Evolutionary conservation across 2,329 filamentous ascomycete species (phyloP).

Genomic region (Diaporthe caulivora): DNA sequence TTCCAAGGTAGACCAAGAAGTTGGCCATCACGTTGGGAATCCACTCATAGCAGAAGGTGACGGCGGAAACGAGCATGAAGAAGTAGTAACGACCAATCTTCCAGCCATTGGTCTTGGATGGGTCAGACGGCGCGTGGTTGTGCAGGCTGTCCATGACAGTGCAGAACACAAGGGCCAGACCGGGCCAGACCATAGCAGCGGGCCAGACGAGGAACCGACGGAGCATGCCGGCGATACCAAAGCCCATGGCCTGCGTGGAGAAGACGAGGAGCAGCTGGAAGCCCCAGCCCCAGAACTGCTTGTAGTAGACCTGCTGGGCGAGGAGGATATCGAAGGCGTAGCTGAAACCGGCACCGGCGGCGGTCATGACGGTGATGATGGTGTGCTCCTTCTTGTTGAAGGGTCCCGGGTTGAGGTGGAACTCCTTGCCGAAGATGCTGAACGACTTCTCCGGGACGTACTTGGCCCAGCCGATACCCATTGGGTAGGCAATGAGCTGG

Average conservation of each 20-base stretch:
- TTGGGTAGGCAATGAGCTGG: constrained; percentile 35
- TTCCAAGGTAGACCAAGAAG: constrained; percentile 26
- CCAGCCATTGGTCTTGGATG: constrained; percentile 33
- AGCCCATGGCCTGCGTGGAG: constrained; percentile 50
- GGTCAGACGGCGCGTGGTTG: constrained; percentile 36
- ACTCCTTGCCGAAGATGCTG: constrained; percentile 25
- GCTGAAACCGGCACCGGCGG: constrained; percentile 38
- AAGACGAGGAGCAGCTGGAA: constrained; percentile 49
- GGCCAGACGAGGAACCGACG: constrained; percentile 53
- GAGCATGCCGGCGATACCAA: constrained; percentile 50
- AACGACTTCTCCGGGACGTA: constrained; percentile 32
- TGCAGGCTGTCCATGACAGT: constrained; percentile 51
- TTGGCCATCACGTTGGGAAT: constrained; percentile 36
- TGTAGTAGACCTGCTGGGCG: constrained; percentile 49
- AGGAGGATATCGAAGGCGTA: constrained; percentile 45
- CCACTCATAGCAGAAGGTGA: constrained; percentile 35
- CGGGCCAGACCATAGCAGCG: constrained; percentile 50
- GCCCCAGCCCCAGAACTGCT: constrained; percentile 48
- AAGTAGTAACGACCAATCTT: constrained; percentile 32
- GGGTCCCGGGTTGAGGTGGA: constrained; percentile 32
- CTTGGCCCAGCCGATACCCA: constrained; percentile 28
- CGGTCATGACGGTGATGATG: constrained; percentile 37
- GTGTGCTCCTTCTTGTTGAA: constrained; percentile 39
- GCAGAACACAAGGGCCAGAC: constrained; percentile 48
- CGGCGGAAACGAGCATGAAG: constrained; percentile 17